Conservation (phyloP, 177 flowering plant species). For the Tripterygium wilfordii region DNA sequence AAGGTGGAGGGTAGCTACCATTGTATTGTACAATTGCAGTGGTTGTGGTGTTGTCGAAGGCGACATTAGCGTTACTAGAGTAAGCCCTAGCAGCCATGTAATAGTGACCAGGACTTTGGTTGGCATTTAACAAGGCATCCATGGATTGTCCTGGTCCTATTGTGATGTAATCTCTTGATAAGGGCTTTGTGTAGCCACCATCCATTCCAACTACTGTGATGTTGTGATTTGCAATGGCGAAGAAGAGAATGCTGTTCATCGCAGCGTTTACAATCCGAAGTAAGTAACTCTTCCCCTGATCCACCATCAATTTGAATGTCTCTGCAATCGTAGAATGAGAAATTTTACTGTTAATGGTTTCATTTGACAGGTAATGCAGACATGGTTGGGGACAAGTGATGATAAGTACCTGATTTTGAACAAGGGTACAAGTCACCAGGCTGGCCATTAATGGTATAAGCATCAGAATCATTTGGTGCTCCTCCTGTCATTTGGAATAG, state of each 20-base stretch:
- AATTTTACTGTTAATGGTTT: not conserved
- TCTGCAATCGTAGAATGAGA: conserved; percentile 5
- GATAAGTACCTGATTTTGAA: conserved; percentile 12
- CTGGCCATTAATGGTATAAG: conserved; percentile 33
- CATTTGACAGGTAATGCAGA: not conserved
- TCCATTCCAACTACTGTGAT: conserved; percentile 34
- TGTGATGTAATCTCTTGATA: conserved; percentile 18
- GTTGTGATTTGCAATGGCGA: conserved; percentile 28
- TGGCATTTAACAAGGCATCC: conserved; percentile 32
- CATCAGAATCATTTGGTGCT: conserved; percentile 24
- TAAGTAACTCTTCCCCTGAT: conserved; percentile 29
- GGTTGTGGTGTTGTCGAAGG: conserved; percentile 27
- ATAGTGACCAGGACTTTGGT: conserved; percentile 21
- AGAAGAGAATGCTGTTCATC: conserved; percentile 30
- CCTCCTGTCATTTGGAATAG: conserved; percentile 21
- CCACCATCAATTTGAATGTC: conserved; percentile 12
- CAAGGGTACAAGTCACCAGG: conserved; percentile 33
- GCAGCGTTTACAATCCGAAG: conserved; percentile 29
- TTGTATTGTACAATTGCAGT: conserved; percentile 26
- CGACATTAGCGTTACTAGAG: not conserved
- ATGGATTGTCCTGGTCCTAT: conserved; percentile 44
- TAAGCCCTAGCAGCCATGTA: conserved; percentile 31
- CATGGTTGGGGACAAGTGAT: not conserved
- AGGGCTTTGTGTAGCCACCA: conserved; percentile 30
- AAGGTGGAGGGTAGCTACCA: conserved; percentile 9